Base-by-base conservation (phyloP, 805 yeast species). In the Suhomyces emberorum region DNA sequence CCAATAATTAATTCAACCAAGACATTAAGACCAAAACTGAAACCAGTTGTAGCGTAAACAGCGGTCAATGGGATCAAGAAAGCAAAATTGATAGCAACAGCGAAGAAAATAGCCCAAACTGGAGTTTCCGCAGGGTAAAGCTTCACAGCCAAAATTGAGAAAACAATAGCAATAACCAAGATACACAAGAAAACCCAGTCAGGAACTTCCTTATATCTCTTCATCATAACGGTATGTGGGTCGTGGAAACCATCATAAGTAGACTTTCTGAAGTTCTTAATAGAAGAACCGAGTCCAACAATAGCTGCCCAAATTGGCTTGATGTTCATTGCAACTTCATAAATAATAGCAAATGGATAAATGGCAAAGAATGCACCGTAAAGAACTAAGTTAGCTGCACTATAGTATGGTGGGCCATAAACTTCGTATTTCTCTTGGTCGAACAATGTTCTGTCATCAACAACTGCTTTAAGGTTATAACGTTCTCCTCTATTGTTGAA, bases 31-130 rank as follows among this genome's bases (percentile, higher is more conserved):
- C 74, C 76, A 38, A 74, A 60, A 10, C 58, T 47, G 37, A 61
- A 61, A 30, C 78, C 78, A 4, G 81, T 74, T 15, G 67, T 65
- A 6, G 79, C 62, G 27, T 57, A 63, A 37, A 78, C 49, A 4
- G 73, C 57, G 12, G 74, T 63, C 27, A 76, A 53, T 28, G 81
- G 81, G 26, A 77, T 60, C 44, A 76, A 59, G 43, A 77, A 75
- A 3, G 70, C 57, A 30, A 70, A 56, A 43, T 75, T 76, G 28
- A 78, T 59, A 16, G 65, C 78, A 27, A 76, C 48, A 3, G 75
- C 68, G 42, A 78, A 68, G 59, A 77, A 70, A 28, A 78, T 60
- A 21, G 75, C 72, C 83, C 83, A 78, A 15, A 77, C 75, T 16
- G 83, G 82, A 4, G 82, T 74, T 35, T 75, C 60, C 3, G 59